These are phyloP conservation scores for Chlorella sp. DNA, from an alignment of 139 green algal species.

Conservation along the genomic window DNA sequence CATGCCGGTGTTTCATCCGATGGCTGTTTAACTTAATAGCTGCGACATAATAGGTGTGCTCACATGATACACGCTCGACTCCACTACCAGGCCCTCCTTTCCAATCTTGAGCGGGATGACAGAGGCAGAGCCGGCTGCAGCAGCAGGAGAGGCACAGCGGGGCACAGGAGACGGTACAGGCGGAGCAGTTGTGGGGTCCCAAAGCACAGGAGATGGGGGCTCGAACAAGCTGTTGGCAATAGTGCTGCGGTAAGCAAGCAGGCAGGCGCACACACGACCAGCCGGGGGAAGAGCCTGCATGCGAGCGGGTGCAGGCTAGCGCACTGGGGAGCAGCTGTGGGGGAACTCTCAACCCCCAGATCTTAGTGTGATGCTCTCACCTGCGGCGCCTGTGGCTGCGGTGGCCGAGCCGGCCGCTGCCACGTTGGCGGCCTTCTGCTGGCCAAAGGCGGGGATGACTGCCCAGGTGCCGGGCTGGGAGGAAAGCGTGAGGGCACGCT, in stretches of 20 bases:
- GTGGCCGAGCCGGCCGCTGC: background rate
- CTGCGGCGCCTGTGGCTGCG: background rate
- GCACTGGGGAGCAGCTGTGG: too few species aligned
- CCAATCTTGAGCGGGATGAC: slow-evolving; percentile 27
- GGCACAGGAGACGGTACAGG: background rate
- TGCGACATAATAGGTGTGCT: background rate
- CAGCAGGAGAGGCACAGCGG: background rate
- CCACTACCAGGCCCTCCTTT: slow-evolving; percentile 59
- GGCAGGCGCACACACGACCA: background rate
- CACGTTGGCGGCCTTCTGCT: slow-evolving; percentile 6
- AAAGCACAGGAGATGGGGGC: too few species aligned
- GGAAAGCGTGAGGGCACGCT: slow-evolving; percentile 50
- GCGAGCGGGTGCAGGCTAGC: background rate
- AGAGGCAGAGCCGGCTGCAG: slow-evolving; percentile 24
- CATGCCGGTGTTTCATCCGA: too few species aligned
- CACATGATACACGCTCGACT: slow-evolving; percentile 54
- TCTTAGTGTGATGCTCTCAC: background rate
- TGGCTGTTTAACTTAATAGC: too few species aligned
- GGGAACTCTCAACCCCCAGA: background rate
- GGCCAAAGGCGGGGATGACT: slow-evolving; percentile 29
- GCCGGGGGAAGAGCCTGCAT: too few species aligned
- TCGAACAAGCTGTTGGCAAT: background rate
- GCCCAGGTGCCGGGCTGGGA: slow-evolving; percentile 29
- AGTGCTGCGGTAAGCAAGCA: background rate
- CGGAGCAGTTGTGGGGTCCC: background rate